These are phyloP conservation scores for Paramarasmius palmivorus DNA, from an alignment of 1,284 basidiomycete genomes.

Conservation along the genomic window DNA sequence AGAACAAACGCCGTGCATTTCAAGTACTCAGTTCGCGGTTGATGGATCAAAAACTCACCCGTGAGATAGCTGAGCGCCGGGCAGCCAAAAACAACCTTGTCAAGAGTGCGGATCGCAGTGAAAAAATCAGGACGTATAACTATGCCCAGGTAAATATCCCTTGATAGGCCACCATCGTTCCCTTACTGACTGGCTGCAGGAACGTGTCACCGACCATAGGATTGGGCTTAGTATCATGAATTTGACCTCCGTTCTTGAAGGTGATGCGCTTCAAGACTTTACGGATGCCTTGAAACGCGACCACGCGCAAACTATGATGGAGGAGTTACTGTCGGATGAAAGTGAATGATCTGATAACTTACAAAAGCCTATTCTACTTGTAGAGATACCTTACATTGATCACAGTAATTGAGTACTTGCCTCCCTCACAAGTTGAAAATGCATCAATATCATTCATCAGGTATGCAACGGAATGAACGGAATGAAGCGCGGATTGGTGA, in stretches of 20 bases:
- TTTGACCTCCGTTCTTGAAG: slow-evolving; percentile 76
- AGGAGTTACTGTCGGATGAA: slow-evolving; percentile 51
- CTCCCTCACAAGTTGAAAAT: too few relatives aligned
- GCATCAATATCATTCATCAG: too few relatives aligned
- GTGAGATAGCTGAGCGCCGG: slow-evolving; percentile 72
- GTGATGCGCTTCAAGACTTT: slow-evolving; percentile 68
- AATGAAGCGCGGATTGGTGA: too few relatives aligned
- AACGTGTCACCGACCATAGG: slow-evolving; percentile 90
- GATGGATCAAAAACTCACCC: slow-evolving; percentile 74
- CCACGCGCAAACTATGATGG: slow-evolving; percentile 65
- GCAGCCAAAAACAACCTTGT: slow-evolving; percentile 74
- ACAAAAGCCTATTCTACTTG: too few relatives aligned
- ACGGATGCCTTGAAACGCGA: slow-evolving; percentile 66
- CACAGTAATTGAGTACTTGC: too few relatives aligned
- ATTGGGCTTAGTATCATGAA: slow-evolving; percentile 80
- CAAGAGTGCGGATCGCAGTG: slow-evolving; percentile 79
- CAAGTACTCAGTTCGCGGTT: slow-evolving; percentile 83
- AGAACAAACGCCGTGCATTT: slow-evolving; percentile 90
- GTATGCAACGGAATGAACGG: too few relatives aligned
- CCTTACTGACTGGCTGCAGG: slow-evolving; percentile 41
- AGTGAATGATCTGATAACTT: too few relatives aligned
- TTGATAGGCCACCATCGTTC: background rate
- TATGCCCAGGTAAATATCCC: slow-evolving; percentile 68
- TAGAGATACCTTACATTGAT: too few relatives aligned
- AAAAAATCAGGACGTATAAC: slow-evolving; percentile 94